Percentiles rank a stretch among this genome's conserved stretches.
These are phyloP conservation scores for Rosa hybrid DNA, from an alignment of 331 rosid genomes.

Conservation along the genomic window DNA sequence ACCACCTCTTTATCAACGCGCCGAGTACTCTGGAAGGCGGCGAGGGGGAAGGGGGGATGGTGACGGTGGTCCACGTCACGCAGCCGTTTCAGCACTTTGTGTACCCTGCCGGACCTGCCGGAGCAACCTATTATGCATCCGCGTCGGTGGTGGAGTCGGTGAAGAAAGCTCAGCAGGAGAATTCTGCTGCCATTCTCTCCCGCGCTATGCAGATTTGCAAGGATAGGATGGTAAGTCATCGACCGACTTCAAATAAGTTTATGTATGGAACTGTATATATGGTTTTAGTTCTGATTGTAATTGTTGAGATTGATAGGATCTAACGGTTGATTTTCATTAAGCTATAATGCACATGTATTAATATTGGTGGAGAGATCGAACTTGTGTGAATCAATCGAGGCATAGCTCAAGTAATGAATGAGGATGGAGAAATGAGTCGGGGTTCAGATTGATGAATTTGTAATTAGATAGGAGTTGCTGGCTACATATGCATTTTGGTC, in stretches of 20 bases:
- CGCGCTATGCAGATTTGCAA: constrained; percentile 57
- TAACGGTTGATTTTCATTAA: not conserved
- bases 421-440: too few species aligned
- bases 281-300: not conserved
- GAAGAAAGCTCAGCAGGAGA: constrained; percentile 57
- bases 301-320: too few species aligned
- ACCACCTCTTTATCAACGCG: constrained; percentile 11
- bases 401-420: too few species aligned
- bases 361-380: not conserved
- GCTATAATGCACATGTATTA: not conserved
- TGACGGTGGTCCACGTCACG: constrained; percentile 52
- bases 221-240: constrained; percentile 43
- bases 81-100: constrained; percentile 37
- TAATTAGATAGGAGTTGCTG: not conserved
- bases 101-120: constrained; percentile 30
- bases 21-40: not conserved
- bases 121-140: constrained; percentile 45
- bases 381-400: not conserved
- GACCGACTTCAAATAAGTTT: not conserved
- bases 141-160: constrained; percentile 47
- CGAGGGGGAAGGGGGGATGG: constrained; percentile 29
- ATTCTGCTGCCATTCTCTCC: constrained; percentile 44
- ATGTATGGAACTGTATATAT: not conserved
- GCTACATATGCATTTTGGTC: not conserved
- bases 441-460: not conserved